Percentiles rank a stretch among this genome's conserved stretches.
Evolutionary conservation across 805 yeast genomes (phyloP).

Genomic region (Ogataea ganodermae): DNA sequence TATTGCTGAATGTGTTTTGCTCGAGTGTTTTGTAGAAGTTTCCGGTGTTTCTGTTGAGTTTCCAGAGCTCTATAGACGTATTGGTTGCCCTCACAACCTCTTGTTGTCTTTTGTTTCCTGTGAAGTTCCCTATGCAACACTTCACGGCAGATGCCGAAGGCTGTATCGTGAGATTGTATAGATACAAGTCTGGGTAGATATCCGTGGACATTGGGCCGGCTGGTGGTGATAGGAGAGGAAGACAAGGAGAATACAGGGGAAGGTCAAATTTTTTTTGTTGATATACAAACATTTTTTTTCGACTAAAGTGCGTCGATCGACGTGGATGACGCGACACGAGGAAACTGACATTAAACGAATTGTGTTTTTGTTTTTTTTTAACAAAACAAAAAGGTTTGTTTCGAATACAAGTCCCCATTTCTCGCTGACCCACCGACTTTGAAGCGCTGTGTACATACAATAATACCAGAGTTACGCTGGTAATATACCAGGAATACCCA

Average conservation of each 20-base stretch:
- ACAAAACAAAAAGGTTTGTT: no score
- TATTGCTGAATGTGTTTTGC: constrained; percentile 57
- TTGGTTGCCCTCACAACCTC: constrained; percentile 62
- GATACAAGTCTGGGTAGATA: constrained; percentile 41
- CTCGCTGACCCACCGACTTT: no score
- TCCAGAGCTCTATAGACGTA: constrained; percentile 54
- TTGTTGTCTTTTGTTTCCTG: constrained; percentile 55
- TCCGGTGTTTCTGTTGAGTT: constrained; percentile 57
- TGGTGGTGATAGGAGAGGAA: background rate
- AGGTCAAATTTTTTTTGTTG: background rate
- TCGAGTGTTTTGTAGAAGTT: constrained; percentile 44
- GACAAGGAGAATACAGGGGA: background rate
- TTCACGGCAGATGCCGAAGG: constrained; percentile 54
- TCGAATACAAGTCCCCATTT: no score
- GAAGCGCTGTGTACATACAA: no score
- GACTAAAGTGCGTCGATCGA: no score
- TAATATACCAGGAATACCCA: no score
- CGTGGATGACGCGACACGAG: no score
- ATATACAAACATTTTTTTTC: background rate
- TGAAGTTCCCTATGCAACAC: constrained; percentile 70
- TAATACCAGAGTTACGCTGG: no score
- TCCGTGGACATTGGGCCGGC: constrained; percentile 22
- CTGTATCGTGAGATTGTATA: constrained; percentile 74
- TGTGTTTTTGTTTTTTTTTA: no score
- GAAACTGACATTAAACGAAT: no score